Conservation (phyloP, 768 basidiomycete species). For the Collybiopsis luxurians region DNA sequence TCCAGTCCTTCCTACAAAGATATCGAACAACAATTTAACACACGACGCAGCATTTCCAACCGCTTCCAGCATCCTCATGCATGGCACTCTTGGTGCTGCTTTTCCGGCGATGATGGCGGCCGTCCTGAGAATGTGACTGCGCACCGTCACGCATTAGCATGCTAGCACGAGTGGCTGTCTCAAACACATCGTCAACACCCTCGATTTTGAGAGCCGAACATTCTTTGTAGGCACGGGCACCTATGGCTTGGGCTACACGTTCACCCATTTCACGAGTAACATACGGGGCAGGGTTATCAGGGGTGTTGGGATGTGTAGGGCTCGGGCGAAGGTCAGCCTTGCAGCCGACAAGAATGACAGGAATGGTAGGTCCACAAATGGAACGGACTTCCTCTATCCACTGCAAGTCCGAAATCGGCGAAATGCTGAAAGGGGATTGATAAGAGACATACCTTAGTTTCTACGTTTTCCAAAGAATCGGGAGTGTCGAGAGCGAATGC, state of each 20-base stretch:
- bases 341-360: conserved; percentile 94
- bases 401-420: conserved; percentile 33
- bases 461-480: conserved; percentile 95
- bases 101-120: conserved; percentile 50
- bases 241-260: conserved; percentile 77
- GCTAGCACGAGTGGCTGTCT: conserved; percentile 93
- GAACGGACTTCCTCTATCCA: conserved; percentile 98
- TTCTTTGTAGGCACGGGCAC: conserved; percentile 93
- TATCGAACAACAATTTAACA: conserved; percentile 36
- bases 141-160: conserved; percentile 93
- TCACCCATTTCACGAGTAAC: conserved; percentile 82
- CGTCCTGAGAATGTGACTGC: conserved; percentile 40
- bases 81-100: conserved; percentile 45
- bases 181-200: conserved; percentile 96
- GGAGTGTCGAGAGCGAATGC: conserved; percentile 96
- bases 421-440: conserved; percentile 13
- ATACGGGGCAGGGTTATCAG: conserved; percentile 46
- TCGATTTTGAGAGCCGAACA: conserved; percentile 88
- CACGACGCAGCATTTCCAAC: conserved; percentile 63
- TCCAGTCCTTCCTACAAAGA: conserved; percentile 1
- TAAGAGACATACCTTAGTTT: conserved; percentile 66
- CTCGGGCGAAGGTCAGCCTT: conserved; percentile 88
- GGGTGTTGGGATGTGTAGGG: conserved; percentile 40
- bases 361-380: conserved; percentile 92
- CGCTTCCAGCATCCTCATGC: conserved; percentile 44